Percentiles rank a stretch among this genome's conserved stretches.
Evolutionary conservation across 192 early-diverging fungal species (phyloP).

Genomic region (Entomortierella beljakovae): DNA sequence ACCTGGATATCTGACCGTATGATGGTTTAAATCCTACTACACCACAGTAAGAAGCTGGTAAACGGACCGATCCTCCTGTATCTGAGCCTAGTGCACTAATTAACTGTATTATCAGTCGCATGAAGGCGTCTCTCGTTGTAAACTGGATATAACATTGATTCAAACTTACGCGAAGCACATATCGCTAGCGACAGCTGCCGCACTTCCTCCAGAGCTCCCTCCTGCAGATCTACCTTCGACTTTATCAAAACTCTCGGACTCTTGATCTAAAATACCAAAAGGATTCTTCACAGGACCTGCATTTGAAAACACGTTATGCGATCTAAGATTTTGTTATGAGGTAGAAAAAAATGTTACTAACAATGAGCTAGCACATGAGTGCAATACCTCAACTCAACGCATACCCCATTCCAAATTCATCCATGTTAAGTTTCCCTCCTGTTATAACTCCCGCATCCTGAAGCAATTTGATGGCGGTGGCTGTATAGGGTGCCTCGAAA

Average conservation of each 20-base stretch:
- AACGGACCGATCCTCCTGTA: conserved; percentile 94
- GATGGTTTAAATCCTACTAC: conserved; percentile 94
- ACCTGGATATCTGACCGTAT: conserved; percentile 87
- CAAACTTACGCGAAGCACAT: conserved; percentile 82
- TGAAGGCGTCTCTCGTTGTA: no score
- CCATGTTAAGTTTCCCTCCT: conserved; percentile 92
- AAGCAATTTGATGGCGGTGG: conserved; percentile 77
- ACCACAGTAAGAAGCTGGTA: conserved; percentile 95
- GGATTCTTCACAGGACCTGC: conserved; percentile 49
- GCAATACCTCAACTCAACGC: not conserved
- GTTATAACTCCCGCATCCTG: conserved; percentile 70
- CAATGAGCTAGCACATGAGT: not conserved
- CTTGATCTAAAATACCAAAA: conserved; percentile 3
- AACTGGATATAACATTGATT: not conserved
- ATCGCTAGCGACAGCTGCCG: conserved; percentile 87
- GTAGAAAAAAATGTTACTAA: not conserved
- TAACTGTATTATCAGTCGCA: conserved; percentile 66
- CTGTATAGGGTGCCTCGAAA: conserved; percentile 76
- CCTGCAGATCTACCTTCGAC: conserved; percentile 70
- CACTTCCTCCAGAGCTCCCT: conserved; percentile 93
- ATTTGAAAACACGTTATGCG: conserved; percentile 30
- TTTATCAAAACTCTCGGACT: conserved; percentile 4
- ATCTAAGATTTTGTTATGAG: conserved; percentile 14
- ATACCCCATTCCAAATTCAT: conserved; percentile 98
- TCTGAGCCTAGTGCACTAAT: conserved; percentile 89